A percentile compares a stretch with the other conserved stretches of the same genome.
Evolutionary conservation across 1,284 basidiomycete genomes (phyloP).

Genomic region (Pseudomicrostroma phylloplanum): DNA sequence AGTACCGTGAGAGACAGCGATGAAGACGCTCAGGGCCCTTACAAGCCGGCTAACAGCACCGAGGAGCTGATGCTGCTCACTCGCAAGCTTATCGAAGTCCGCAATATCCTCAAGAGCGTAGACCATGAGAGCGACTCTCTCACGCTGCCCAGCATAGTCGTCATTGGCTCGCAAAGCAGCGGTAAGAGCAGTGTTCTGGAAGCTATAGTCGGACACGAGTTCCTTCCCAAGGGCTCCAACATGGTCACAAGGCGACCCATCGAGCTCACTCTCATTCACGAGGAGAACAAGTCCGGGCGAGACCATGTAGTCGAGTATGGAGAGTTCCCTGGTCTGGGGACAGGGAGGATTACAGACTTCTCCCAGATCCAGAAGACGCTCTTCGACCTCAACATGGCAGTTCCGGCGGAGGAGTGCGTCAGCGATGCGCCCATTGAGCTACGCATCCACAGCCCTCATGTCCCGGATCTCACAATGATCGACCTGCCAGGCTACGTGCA

Average conservation of each 20-base stretch:
- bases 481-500: conserved; percentile 97
- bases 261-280: conserved; percentile 92
- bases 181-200: conserved; percentile 97
- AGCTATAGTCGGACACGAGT: conserved; percentile 95
- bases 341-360: conserved; percentile 84
- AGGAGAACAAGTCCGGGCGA: conserved; percentile 54
- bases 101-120: conserved; percentile 84
- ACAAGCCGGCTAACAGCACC: conserved; percentile 17
- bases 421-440: conserved; percentile 94
- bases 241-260: conserved; percentile 99
- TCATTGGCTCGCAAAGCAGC: conserved; percentile 94
- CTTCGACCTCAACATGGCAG: conserved; percentile 88
- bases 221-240: conserved; percentile 95
- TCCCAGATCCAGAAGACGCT: conserved; percentile 81
- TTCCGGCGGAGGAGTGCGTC: conserved; percentile 79
- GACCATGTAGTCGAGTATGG: conserved; percentile 64
- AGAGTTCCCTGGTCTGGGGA: conserved; percentile 82
- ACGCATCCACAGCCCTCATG: conserved; percentile 87
- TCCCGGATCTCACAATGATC: conserved; percentile 93
- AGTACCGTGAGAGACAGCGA: conserved; percentile 11
- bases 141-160: conserved; percentile 92
- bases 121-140: conserved; percentile 76
- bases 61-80: conserved; percentile 77
- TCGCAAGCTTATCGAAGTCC: conserved; percentile 89
- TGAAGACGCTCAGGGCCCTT: neutral